These are phyloP conservation scores for Lablab purpureus DNA, from an alignment of 306 rosid species.

Conservation along the genomic window DNA sequence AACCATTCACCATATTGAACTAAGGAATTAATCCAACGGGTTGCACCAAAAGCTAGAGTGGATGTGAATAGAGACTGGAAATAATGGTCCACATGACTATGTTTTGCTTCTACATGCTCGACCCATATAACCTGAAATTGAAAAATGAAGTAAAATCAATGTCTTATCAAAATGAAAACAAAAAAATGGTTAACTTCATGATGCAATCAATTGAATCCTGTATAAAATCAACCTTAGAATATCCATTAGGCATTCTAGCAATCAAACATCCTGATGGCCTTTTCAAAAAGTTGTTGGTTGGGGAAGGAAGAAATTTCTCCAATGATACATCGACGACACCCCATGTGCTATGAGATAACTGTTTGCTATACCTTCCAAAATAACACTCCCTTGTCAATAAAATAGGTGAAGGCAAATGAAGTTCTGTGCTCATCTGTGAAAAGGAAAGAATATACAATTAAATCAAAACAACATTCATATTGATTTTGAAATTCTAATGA, in stretches of 20 bases:
- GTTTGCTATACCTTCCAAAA: slow-evolving; percentile 66
- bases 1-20: slow-evolving; percentile 47
- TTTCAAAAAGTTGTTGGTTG: slow-evolving; percentile 44
- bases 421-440: slow-evolving; percentile 59
- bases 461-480: not conserved
- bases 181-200: not conserved
- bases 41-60: slow-evolving; percentile 64
- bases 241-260: slow-evolving; percentile 46
- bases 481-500: not conserved
- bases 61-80: slow-evolving; percentile 49
- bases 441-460: not conserved
- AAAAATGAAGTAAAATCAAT: not conserved
- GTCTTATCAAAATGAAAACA: not conserved
- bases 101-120: slow-evolving; percentile 65
- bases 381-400: slow-evolving; percentile 55
- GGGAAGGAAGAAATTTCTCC: slow-evolving; percentile 56
- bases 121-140: slow-evolving; percentile 62
- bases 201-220: not conserved
- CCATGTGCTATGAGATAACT: slow-evolving; percentile 49
- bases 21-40: slow-evolving; percentile 60
- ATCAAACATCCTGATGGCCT: slow-evolving; percentile 76
- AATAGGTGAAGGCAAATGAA: slow-evolving; percentile 54
- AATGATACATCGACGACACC: slow-evolving; percentile 69
- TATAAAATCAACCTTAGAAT: slow-evolving; percentile 50
- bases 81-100: slow-evolving; percentile 33